phyloP scores from a whole-genome alignment of 83 land plant species.

The Larix sibirica region DNA sequence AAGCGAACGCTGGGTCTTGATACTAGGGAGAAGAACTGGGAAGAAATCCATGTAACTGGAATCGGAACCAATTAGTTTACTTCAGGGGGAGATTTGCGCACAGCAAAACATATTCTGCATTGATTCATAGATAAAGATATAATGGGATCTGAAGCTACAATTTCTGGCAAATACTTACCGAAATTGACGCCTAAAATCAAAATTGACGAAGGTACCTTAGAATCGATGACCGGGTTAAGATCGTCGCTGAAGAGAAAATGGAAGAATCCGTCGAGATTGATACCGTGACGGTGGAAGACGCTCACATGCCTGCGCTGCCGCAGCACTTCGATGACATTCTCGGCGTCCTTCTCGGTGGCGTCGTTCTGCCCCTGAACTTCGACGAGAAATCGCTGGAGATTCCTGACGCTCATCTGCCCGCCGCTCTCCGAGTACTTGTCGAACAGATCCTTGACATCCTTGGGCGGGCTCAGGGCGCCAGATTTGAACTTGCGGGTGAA shows the following conservation, averaged over 20 bases:
- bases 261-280: conserved; percentile 13
- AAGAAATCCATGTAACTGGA: too few relatives aligned
- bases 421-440: conserved; percentile 34
- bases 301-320: conserved; percentile 2
- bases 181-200: background rate
- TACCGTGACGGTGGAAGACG: background rate
- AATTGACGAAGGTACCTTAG: conserved; percentile 14
- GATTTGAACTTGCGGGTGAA: conserved; percentile 42
- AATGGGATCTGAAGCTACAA: too few relatives aligned
- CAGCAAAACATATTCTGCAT: too few relatives aligned
- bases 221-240: conserved; percentile 23
- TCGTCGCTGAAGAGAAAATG: conserved; percentile 25
- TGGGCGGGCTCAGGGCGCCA: conserved; percentile 24
- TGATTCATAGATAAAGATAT: too few relatives aligned
- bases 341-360: conserved; percentile 29
- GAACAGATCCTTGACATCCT: conserved; percentile 38
- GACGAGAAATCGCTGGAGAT: conserved; percentile 28
- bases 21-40: too few relatives aligned
- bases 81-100: too few relatives aligned
- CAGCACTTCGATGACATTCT: conserved; percentile 19
- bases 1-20: too few relatives aligned
- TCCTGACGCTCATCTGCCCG: conserved; percentile 27
- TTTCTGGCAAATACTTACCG: too few relatives aligned
- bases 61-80: too few relatives aligned
- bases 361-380: conserved; percentile 23